Evolutionary conservation across 2,329 filamentous ascomycete species (phyloP), one percentile per base, ranked within the genome.

Genomic region (Aspergillus caelatus): DNA sequence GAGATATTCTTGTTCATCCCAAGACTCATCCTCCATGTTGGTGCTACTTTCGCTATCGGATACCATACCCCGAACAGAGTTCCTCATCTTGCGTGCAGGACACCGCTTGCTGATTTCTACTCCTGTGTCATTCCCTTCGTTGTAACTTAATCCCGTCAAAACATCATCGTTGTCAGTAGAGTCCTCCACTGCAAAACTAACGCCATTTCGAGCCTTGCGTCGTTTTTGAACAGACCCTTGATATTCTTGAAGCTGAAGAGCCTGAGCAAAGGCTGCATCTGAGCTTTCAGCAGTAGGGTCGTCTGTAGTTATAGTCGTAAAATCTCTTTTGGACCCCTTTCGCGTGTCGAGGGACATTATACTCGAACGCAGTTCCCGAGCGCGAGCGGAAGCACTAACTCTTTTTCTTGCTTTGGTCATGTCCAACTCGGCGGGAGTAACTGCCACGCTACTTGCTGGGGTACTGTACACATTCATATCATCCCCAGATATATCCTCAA

Each of bases 381-480:
- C 80, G 60, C 82, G 81, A 48, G 78, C 77, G 12, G 81, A 78
- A 28, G 82, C 80, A 67, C 77, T 79, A n/a, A 82, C 71, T 34
- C 77, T 71, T 45, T 71, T 72, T 36, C 65, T 72, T 64, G 70
- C 53, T 14, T 61, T 63, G 23, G 67, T 73, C 32, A 70, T 70
- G 57, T 77, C 73, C 16, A 81, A 81, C 28, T 80, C 78, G 26
- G 79, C 81, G 4, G 86, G 87, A 11, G 87, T 89, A 21, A 79
- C 81, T 54, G 81, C 78, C 60, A 83, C 80, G 74, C 86, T 89
- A 23, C 89, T 91, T 43, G 81, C 85, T 5, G 88, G 88, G 4
- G 89, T 91, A 63, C 86, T 87, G 69, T 84, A 85, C 21, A 82
- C 84, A 43, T 80, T 79, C 12, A 79, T 84, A 7, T 79, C 78